These are phyloP conservation scores for Xylaria sp. DNA, from an alignment of 2,329 filamentous ascomycete species.

Conservation along the genomic window DNA sequence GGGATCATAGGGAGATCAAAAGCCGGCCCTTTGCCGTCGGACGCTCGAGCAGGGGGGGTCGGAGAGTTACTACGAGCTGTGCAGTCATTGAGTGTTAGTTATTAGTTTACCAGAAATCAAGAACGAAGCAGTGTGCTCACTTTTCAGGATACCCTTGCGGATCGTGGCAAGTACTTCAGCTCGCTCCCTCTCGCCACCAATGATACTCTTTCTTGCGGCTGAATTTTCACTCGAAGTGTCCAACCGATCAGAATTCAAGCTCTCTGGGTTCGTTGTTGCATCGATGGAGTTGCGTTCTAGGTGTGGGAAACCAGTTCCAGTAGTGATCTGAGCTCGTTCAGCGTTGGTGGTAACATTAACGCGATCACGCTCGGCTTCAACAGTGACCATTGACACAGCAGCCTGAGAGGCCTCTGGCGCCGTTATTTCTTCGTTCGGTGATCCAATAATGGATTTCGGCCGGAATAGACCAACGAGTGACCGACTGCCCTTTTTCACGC, in stretches of 20 bases:
- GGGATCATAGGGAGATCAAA: slow-evolving; percentile 71
- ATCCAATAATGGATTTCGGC: slow-evolving; percentile 89
- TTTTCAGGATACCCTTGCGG: slow-evolving; percentile 95
- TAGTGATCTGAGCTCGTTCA: slow-evolving; percentile 73
- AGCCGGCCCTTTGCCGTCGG: slow-evolving; percentile 63
- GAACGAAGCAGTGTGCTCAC: slow-evolving; percentile 56
- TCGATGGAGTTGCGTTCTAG: slow-evolving; percentile 86
- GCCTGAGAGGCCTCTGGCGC: slow-evolving; percentile 76
- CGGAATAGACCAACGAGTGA: slow-evolving; percentile 95
- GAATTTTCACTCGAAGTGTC: slow-evolving; percentile 70
- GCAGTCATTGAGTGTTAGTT: slow-evolving; percentile 42
- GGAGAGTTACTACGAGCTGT: slow-evolving; percentile 74
- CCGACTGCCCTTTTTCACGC: slow-evolving; percentile 93
- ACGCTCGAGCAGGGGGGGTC: slow-evolving; percentile 71
- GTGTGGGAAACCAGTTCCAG: slow-evolving; percentile 84
- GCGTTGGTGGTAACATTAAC: slow-evolving; percentile 81
- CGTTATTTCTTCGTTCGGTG: slow-evolving; percentile 75
- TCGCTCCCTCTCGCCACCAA: slow-evolving; percentile 89
- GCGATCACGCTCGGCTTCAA: slow-evolving; percentile 88
- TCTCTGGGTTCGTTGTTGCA: slow-evolving; percentile 60
- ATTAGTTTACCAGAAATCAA: not conserved
- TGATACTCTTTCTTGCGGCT: slow-evolving; percentile 82
- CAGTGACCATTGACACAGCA: slow-evolving; percentile 94
- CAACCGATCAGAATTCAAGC: slow-evolving; percentile 60
- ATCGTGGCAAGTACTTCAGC: slow-evolving; percentile 92